Percentiles rank a stretch among this genome's conserved stretches.
Conservation (phyloP, 2,329 filamentous ascomycete species). For the Trichoderma aggressivum region DNA sequence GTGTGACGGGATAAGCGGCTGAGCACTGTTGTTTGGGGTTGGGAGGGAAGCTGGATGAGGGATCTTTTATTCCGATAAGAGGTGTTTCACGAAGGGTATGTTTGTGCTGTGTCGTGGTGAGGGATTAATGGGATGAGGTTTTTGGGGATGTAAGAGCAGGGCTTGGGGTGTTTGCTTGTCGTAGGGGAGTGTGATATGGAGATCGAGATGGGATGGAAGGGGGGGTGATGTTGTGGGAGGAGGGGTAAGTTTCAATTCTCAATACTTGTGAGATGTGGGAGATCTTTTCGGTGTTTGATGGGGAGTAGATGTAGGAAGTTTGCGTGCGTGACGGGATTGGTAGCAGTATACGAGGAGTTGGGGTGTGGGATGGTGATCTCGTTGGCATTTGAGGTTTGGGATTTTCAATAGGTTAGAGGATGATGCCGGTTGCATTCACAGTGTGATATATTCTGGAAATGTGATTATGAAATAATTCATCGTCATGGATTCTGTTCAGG, state of each 20-base stretch:
- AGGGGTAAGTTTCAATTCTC: not conserved
- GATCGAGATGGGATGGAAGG: not conserved
- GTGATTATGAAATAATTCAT: not conserved
- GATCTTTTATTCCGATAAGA: not conserved
- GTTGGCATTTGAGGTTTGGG: not conserved
- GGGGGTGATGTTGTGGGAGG: not conserved
- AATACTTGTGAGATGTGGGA: not conserved
- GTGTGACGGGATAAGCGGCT: not conserved
- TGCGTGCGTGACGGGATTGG: not conserved
- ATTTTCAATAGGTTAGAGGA: not conserved
- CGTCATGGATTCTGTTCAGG: not conserved
- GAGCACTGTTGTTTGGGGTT: not conserved
- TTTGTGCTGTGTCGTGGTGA: not conserved
- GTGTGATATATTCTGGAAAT: not conserved
- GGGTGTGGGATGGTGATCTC: not conserved
- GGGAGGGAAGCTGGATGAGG: not conserved
- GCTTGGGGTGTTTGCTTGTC: not conserved
- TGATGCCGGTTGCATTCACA: too few species aligned
- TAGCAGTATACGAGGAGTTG: not conserved
- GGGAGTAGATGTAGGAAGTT: not conserved
- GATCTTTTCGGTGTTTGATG: not conserved
- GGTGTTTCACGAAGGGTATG: not conserved
- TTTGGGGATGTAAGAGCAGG: too few species aligned
- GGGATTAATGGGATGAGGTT: not conserved
- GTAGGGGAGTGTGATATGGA: not conserved